Conservation (phyloP, 192 early-diverging fungal species). For the Geosiphon pyriformis region DNA sequence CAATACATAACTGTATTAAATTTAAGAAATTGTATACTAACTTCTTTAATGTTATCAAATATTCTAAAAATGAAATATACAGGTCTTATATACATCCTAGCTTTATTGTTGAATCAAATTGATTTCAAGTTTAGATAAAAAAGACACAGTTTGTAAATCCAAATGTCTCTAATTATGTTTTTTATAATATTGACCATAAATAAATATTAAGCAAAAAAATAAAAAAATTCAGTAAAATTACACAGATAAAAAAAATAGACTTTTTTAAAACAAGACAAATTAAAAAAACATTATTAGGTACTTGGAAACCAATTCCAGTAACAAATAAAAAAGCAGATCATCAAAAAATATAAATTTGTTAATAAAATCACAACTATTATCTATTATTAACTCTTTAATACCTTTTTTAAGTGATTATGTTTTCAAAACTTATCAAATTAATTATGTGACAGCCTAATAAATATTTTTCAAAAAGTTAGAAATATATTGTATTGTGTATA, state of each 20-base stretch:
- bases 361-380: constrained; percentile 7
- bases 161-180: not conserved
- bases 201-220: constrained; percentile 3
- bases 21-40: constrained; percentile 5
- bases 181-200: not conserved
- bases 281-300: constrained; percentile 2
- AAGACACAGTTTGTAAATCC: constrained; percentile 5
- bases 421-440: not conserved
- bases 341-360: not conserved
- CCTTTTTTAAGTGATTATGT: not conserved
- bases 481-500: too few relatives aligned
- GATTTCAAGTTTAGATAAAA: not conserved
- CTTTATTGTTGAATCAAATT: constrained; percentile 7
- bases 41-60: not conserved
- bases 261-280: constrained; percentile 1
- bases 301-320: constrained; percentile 3
- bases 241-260: not conserved
- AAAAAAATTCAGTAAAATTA: not conserved
- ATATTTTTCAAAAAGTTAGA: constrained; percentile 13
- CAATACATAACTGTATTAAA: constrained; percentile 2
- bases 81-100: not conserved
- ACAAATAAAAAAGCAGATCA: constrained; percentile 2
- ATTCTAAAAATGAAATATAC: constrained; percentile 1
- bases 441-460: not conserved
- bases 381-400: constrained; percentile 9